Percentiles rank a stretch among this genome's conserved stretches.
These are phyloP conservation scores for Zea mays DNA, from an alignment of 176 grass and related monocot species.

Conservation along the genomic window Zm-B73-REFERENCE-NAM-5.0 NC_050102.1:53124001-53124500, in stretches of 20 bases:
- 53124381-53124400: background rate
- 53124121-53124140: slow-evolving; percentile 66
- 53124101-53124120: slow-evolving; percentile 41
- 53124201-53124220: slow-evolving; percentile 24
- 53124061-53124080: slow-evolving; percentile 10
- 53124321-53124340: background rate
- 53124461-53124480: too few relatives aligned
- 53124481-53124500: too few relatives aligned
- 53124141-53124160: slow-evolving; percentile 58
- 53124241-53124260: background rate
- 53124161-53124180: slow-evolving; percentile 30
- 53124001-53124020: slow-evolving; percentile 70
- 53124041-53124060: slow-evolving; percentile 68
- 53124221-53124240: slow-evolving; percentile 15
- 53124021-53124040: slow-evolving; percentile 75
- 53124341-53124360: background rate
- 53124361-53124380: background rate
- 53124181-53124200: background rate
- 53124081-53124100: slow-evolving; percentile 29
- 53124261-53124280: slow-evolving; percentile 33
- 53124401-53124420: background rate
- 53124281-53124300: slow-evolving; percentile 45
- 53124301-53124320: slow-evolving; percentile 19
- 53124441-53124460: background rate
- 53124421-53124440: background rate